Evolutionary conservation across 306 rosid species (phyloP).

Genomic region (Cicer bijugum): DNA sequence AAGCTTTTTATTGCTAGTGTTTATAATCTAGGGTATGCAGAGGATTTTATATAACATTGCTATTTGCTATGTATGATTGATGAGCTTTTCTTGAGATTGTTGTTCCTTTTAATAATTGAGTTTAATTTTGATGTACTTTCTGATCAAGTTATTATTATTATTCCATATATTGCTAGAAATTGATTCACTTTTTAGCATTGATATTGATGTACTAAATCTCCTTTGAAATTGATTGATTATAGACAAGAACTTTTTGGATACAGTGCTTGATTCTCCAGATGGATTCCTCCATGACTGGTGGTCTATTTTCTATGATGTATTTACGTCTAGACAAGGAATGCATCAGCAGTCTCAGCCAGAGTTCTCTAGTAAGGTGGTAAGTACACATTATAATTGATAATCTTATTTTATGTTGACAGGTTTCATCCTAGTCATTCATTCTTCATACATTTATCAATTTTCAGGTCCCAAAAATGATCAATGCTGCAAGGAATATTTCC

Average conservation of each 20-base stretch:
- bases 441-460: slow-evolving; percentile 28
- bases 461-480: slow-evolving; percentile 46
- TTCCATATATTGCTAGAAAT: slow-evolving; percentile 16
- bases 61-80: not conserved
- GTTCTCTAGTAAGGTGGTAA: slow-evolving; percentile 44
- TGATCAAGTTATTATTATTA: not conserved
- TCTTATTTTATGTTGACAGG: slow-evolving; percentile 21
- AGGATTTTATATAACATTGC: not conserved
- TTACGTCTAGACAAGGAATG: not conserved
- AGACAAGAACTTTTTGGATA: slow-evolving; percentile 14
- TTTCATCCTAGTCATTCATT: not conserved
- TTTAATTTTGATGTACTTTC: slow-evolving; percentile 14
- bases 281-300: slow-evolving; percentile 72
- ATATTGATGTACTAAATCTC: slow-evolving; percentile 21
- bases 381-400: not conserved
- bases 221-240: slow-evolving; percentile 20
- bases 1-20: not conserved
- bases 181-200: slow-evolving; percentile 10
- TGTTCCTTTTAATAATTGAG: slow-evolving; percentile 4
- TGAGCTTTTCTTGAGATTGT: not conserved
- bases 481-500: slow-evolving; percentile 31
- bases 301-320: slow-evolving; percentile 52
- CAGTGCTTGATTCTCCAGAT: slow-evolving; percentile 48
- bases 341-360: slow-evolving; percentile 35
- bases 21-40: not conserved